Percentiles rank a stretch among this genome's conserved stretches.
Evolutionary conservation across 2,329 filamentous ascomycete genomes (phyloP).

Genomic region (Arthrobotrys sphaeroides): DNA sequence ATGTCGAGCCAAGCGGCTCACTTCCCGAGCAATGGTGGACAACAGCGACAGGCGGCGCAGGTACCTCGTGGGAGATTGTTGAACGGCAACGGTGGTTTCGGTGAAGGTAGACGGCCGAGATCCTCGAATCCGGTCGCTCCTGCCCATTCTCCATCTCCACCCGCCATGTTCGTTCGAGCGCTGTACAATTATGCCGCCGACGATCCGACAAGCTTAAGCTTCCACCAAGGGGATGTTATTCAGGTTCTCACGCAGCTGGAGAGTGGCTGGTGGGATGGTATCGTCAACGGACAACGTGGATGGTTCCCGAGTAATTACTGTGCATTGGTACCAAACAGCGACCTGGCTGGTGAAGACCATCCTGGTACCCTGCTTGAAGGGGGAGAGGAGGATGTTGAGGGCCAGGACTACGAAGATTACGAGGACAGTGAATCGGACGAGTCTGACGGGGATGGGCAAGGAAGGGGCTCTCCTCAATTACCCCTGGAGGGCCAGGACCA

Average conservation of each 20-base stretch:
- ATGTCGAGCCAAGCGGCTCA: constrained; percentile 52
- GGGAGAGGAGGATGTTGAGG: constrained; percentile 73
- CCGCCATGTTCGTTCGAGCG: constrained; percentile 89
- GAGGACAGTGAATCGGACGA: constrained; percentile 67
- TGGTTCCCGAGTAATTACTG: constrained; percentile 99
- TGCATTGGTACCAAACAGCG: constrained; percentile 79
- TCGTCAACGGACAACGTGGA: constrained; percentile 93
- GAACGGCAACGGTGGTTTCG: constrained; percentile 66
- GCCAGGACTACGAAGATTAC: constrained; percentile 73
- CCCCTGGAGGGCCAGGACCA: constrained; percentile 74
- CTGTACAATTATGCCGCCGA: constrained; percentile 98
- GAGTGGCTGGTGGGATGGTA: constrained; percentile 99
- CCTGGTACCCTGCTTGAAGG: constrained; percentile 69
- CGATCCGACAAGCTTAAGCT: constrained; percentile 94
- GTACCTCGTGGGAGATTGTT: constrained; percentile 58
- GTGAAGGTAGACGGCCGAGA: constrained; percentile 44
- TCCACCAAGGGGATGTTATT: constrained; percentile 95
- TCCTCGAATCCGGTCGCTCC: constrained; percentile 47
- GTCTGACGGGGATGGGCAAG: constrained; percentile 64
- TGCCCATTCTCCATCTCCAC: constrained; percentile 63
- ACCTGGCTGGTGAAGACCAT: constrained; percentile 73
- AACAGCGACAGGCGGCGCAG: constrained; percentile 39
- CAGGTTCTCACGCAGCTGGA: constrained; percentile 98
- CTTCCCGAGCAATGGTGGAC: constrained; percentile 45
- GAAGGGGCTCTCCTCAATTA: constrained; percentile 63